These are phyloP conservation scores for Capsella bursapastoris DNA, from an alignment of 345 rosid genomes.

Conservation along the genomic window DNA sequence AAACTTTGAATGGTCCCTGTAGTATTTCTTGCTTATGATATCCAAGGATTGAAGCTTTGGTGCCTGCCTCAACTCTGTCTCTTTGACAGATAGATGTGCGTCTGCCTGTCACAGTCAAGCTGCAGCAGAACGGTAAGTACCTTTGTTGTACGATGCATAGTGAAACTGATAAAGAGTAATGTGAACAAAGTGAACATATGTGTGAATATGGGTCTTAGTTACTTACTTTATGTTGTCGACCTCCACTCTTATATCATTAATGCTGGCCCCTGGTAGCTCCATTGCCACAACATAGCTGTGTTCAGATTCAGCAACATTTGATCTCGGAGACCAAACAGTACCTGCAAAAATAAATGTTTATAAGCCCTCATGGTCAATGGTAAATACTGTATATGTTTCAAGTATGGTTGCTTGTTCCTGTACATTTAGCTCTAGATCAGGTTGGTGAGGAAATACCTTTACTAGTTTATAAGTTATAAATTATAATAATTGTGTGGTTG, in stretches of 20 bases:
- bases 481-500: neutral
- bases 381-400: neutral
- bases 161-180: neutral
- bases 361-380: neutral
- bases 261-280: slow-evolving; percentile 73
- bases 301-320: slow-evolving; percentile 62
- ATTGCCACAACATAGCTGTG: slow-evolving; percentile 57
- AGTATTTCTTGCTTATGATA: slow-evolving; percentile 63
- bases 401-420: neutral
- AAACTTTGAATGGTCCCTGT: slow-evolving; percentile 64
- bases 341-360: slow-evolving; percentile 46
- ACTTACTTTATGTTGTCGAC: slow-evolving; percentile 63
- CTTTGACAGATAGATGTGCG: slow-evolving; percentile 48
- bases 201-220: slow-evolving; percentile 35
- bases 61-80: slow-evolving; percentile 38
- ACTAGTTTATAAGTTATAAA: neutral
- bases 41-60: slow-evolving; percentile 42
- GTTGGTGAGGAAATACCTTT: slow-evolving; percentile 1
- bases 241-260: slow-evolving; percentile 77
- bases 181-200: slow-evolving; percentile 7
- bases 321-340: slow-evolving; percentile 64
- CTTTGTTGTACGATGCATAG: slow-evolving; percentile 4
- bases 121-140: slow-evolving; percentile 39
- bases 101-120: slow-evolving; percentile 63
- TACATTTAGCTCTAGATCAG: slow-evolving; percentile 2